A percentile compares a stretch with the other conserved stretches of the same genome.
Evolutionary conservation across 352 stramenopile genomes (phyloP).

Genomic region (Globisporangium carolinianum): DNA sequence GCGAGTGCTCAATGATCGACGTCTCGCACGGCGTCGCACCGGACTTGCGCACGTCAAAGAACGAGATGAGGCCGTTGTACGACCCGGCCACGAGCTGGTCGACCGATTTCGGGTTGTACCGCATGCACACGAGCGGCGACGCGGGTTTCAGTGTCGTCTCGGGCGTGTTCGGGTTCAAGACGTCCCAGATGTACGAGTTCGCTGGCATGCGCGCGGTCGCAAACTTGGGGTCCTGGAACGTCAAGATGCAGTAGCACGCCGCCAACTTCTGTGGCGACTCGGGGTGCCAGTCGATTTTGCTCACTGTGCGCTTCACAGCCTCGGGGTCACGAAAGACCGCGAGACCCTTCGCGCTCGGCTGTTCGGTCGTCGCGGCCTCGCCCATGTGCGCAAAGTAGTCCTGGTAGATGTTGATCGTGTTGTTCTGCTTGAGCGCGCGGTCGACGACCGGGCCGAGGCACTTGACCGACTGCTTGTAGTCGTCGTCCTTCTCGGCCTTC

Average conservation of each 20-base stretch:
- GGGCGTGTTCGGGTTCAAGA: constrained; percentile 95
- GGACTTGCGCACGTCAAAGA: constrained; percentile 94
- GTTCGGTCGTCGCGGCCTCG: constrained; percentile 89
- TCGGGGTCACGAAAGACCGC: constrained; percentile 96
- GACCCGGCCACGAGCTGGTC: constrained; percentile 94
- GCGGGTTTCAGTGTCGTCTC: constrained; percentile 90
- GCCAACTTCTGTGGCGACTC: constrained; percentile 94
- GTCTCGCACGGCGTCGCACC: constrained; percentile 84
- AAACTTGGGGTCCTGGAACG: constrained; percentile 95
- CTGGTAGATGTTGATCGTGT: constrained; percentile 98
- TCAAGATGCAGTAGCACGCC: constrained; percentile 94
- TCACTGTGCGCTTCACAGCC: constrained; percentile 89
- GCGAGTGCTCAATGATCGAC: constrained; percentile 94
- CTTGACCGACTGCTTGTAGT: constrained; percentile 95
- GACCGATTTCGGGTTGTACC: constrained; percentile 96
- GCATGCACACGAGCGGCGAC: constrained; percentile 87
- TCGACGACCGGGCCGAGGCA: constrained; percentile 89
- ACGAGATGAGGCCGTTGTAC: constrained; percentile 96
- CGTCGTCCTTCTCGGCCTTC: constrained; percentile 96
- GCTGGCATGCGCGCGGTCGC: constrained; percentile 65
- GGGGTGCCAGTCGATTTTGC: constrained; percentile 96
- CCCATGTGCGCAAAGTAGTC: constrained; percentile 93
- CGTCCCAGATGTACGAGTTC: constrained; percentile 95
- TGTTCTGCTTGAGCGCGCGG: constrained; percentile 95
- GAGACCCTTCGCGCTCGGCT: constrained; percentile 94